A percentile compares a stretch with the other conserved stretches of the same genome.
phyloP scores from a whole-genome alignment of 208 protist genomes.

The Trypanosoma caninum region DNA sequence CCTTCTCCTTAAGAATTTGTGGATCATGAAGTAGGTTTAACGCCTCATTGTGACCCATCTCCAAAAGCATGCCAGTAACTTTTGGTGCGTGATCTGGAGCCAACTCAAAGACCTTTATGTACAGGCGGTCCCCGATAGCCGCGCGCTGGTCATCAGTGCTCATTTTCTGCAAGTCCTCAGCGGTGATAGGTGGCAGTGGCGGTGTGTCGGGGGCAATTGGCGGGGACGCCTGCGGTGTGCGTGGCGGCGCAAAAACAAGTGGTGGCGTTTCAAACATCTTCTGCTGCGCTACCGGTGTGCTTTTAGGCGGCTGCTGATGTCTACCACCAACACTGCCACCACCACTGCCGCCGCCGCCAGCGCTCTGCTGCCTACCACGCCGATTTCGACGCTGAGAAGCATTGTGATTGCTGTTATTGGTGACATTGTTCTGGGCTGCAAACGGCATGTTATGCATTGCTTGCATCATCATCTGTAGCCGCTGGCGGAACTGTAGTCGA shows the following conservation, averaged over 20 bases:
- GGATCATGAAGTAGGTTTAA: slow-evolving; percentile 70
- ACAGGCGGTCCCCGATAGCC: slow-evolving; percentile 87
- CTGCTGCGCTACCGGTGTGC: slow-evolving; percentile 18
- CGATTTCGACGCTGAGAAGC: slow-evolving; percentile 28
- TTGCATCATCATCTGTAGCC: slow-evolving; percentile 85
- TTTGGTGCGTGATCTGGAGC: slow-evolving; percentile 81
- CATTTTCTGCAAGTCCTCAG: slow-evolving; percentile 80
- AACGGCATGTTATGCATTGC: slow-evolving; percentile 56
- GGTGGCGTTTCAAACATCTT: slow-evolving; percentile 46
- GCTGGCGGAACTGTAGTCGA: slow-evolving; percentile 93
- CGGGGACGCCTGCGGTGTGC: slow-evolving; percentile 63
- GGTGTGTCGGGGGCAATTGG: slow-evolving; percentile 65
- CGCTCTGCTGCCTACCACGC: slow-evolving; percentile 16
- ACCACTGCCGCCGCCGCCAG: slow-evolving; percentile 24
- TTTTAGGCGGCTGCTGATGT: slow-evolving; percentile 26
- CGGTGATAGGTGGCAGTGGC: slow-evolving; percentile 79
- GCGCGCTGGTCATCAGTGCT: slow-evolving; percentile 86
- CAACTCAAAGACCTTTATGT: slow-evolving; percentile 85
- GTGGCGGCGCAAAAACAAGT: slow-evolving; percentile 37
- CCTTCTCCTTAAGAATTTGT: slow-evolving; percentile 59
- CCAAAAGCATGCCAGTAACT: slow-evolving; percentile 89
- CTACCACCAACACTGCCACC: slow-evolving; percentile 33
- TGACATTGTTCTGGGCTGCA: too few relatives aligned
- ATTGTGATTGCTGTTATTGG: too few relatives aligned
- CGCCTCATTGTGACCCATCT: slow-evolving; percentile 71